Evolutionary conservation across 192 early-diverging fungal species (phyloP).

Genomic region (Dissophora ornata): DNA sequence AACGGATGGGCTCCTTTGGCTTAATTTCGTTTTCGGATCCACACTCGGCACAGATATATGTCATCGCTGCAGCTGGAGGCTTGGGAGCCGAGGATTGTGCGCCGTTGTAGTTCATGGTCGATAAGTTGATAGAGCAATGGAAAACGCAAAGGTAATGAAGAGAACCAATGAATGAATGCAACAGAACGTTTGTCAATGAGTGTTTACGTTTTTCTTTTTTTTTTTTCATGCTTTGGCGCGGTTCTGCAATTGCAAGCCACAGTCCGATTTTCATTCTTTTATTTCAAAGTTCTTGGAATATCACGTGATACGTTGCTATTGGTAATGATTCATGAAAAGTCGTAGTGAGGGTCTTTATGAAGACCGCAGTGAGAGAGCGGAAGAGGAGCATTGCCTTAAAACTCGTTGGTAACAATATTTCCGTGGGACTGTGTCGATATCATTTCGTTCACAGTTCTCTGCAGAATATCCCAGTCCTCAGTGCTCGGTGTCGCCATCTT

Average conservation of each 20-base stretch:
- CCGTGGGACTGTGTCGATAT: constrained; percentile 58
- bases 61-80: constrained; percentile 33
- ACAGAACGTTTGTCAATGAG: no score
- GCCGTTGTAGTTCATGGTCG: constrained; percentile 47
- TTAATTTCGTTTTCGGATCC: constrained; percentile 91
- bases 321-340: no score
- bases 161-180: no score
- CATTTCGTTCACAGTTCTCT: constrained; percentile 66
- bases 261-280: no score
- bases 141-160: background rate
- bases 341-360: no score
- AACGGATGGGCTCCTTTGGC: constrained; percentile 95
- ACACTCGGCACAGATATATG: constrained; percentile 71
- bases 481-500: constrained; percentile 64
- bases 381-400: constrained; percentile 7
- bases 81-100: constrained; percentile 36
- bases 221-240: no score
- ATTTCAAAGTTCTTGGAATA: no score
- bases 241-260: no score
- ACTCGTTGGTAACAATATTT: constrained; percentile 24
- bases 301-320: no score
- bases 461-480: constrained; percentile 64
- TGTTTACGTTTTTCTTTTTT: no score
- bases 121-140: background rate
- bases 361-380: no score